Evolutionary conservation across 495 filamentous ascomycete species (phyloP).

Genomic region (Podospora anserina): DNA sequence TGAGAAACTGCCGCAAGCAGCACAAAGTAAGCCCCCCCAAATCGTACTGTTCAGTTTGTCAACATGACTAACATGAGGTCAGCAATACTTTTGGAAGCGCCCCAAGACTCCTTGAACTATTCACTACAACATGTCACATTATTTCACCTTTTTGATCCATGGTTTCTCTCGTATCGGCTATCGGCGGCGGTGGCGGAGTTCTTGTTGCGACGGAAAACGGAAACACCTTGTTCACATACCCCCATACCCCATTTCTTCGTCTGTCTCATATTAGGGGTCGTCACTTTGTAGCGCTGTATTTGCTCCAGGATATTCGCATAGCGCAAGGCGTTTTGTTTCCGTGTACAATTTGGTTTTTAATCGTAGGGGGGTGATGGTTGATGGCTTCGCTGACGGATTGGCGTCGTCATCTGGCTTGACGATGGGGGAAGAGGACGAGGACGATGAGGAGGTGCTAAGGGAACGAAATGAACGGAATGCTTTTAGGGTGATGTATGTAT

Average conservation of each 20-base stretch:
- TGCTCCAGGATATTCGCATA: conserved; percentile 28
- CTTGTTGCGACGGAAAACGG: neutral
- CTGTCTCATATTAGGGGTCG: conserved; percentile 6
- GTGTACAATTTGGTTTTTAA: conserved; percentile 12
- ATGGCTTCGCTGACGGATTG: neutral
- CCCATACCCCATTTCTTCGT: neutral
- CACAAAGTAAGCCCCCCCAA: conserved; percentile 71
- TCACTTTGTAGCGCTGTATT: conserved; percentile 10
- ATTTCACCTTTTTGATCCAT: conserved; percentile 4
- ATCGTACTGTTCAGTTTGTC: conserved; percentile 12
- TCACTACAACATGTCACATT: neutral
- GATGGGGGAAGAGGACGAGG: neutral
- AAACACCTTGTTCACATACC: neutral
- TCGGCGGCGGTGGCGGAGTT: neutral
- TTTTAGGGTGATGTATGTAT: conserved; percentile 15
- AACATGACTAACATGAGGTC: conserved; percentile 20
- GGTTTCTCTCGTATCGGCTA: conserved; percentile 2
- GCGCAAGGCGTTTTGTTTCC: conserved; percentile 29
- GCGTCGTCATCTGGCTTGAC: neutral
- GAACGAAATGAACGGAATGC: neutral
- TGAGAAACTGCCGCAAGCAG: conserved; percentile 84
- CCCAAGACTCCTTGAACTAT: conserved; percentile 54
- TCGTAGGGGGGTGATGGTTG: neutral
- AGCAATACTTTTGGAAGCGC: conserved; percentile 96
- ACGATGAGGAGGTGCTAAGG: neutral